These are phyloP conservation scores for Sporobolomyces phaffii DNA, from an alignment of 768 basidiomycete species.

Conservation along the genomic window DNA sequence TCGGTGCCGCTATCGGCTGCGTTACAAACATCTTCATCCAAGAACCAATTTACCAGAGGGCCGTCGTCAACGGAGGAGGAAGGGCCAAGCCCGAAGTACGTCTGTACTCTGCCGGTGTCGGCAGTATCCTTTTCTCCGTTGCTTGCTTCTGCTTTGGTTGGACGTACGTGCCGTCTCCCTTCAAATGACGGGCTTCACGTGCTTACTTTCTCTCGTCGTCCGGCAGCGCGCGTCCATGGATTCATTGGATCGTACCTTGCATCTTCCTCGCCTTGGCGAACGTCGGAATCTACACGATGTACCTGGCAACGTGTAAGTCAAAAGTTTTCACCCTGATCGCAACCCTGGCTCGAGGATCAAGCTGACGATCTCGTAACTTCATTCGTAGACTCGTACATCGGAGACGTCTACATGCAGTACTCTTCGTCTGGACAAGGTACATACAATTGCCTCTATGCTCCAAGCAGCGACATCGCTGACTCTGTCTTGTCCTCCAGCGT, in stretches of 20 bases:
- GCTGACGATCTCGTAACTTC: no score
- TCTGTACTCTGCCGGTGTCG: conserved; percentile 34
- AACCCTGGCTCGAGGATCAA: no score
- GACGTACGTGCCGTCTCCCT: background rate
- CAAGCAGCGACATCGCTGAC: no score
- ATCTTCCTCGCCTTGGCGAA: conserved; percentile 26
- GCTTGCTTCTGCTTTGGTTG: conserved; percentile 37
- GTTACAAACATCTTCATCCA: conserved; percentile 22
- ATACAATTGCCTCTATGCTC: no score
- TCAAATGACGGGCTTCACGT: background rate
- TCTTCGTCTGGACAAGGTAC: conserved; percentile 29
- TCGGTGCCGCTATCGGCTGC: conserved; percentile 34
- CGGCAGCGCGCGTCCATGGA: conserved; percentile 30
- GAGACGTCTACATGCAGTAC: conserved; percentile 29
- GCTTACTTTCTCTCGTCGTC: background rate
- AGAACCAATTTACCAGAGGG: conserved; percentile 26
- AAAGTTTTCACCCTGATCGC: background rate
- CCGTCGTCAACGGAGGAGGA: conserved; percentile 29
- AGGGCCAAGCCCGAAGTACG: conserved; percentile 39
- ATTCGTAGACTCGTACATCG: conserved; percentile 28
- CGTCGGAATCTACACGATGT: conserved; percentile 3
- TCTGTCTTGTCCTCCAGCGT: no score
- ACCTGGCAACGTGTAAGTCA: conserved; percentile 24
- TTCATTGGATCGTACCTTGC: conserved; percentile 38
- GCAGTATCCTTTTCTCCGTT: conserved; percentile 23